Conservation (phyloP, 2,329 filamentous ascomycete genomes). For the Colletotrichum sidae region DNA sequence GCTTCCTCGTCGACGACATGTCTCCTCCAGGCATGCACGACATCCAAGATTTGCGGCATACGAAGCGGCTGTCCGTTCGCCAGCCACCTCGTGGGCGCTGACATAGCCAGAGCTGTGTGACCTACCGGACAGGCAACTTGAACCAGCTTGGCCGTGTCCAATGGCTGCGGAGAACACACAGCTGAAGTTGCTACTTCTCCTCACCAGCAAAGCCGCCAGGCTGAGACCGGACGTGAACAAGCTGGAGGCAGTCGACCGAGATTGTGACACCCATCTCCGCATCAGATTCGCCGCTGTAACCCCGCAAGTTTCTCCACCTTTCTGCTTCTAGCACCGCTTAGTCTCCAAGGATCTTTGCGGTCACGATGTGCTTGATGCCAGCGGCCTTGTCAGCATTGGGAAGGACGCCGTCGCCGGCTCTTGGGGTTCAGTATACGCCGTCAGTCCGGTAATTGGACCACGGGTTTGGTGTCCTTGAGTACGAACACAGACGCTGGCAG, state of each 20-base stretch:
- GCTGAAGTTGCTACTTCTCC: too few species aligned
- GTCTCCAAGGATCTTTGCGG: constrained; percentile 30
- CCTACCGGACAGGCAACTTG: too few species aligned
- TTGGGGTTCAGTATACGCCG: constrained; percentile 6
- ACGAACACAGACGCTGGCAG: constrained; percentile 8
- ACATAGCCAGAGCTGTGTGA: too few species aligned
- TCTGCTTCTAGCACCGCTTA: constrained; percentile 35
- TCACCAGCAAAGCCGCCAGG: constrained; percentile 4
- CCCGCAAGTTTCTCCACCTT: constrained; percentile 38
- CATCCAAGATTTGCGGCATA: neutral
- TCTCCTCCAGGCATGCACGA: too few species aligned
- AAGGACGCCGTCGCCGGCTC: constrained; percentile 33
- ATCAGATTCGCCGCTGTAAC: constrained; percentile 35
- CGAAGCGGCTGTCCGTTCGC: too few species aligned
- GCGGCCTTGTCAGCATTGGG: constrained; percentile 37
- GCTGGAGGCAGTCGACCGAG: constrained; percentile 21
- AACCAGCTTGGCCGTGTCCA: too few species aligned
- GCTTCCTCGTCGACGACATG: too few species aligned
- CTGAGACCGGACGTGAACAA: constrained; percentile 14
- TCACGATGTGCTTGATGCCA: constrained; percentile 35
- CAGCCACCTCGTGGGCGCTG: too few species aligned
- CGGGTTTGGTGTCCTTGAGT: neutral
- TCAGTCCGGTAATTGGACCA: neutral
- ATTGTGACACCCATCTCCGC: constrained; percentile 36
- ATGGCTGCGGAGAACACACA: too few species aligned